These are phyloP conservation scores for Fusarium guadeloupense DNA, from an alignment of 2,329 filamentous ascomycete genomes.

Conservation along the genomic window DNA sequence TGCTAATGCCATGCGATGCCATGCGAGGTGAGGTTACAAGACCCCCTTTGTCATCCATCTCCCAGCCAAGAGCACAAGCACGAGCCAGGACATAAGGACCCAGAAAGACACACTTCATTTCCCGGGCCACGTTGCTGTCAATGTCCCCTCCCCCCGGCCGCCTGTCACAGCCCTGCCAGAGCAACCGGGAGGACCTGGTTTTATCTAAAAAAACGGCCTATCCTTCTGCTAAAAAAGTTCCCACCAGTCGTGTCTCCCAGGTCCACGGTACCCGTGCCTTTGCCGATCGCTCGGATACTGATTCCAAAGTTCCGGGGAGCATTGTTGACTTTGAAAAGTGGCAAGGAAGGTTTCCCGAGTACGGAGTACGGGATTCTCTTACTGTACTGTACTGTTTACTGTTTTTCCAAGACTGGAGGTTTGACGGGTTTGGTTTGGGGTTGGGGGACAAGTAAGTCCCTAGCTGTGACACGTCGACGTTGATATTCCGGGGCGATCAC, in stretches of 20 bases:
- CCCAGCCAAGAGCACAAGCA: constrained; percentile 33
- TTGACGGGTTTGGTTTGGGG: constrained; percentile 36
- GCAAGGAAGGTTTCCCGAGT: constrained; percentile 29
- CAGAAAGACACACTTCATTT: constrained; percentile 19
- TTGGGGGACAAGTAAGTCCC: constrained; percentile 12
- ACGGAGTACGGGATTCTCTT: constrained; percentile 1
- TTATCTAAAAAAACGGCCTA: constrained; percentile 9
- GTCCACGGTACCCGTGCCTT: constrained; percentile 36
- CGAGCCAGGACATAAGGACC: constrained; percentile 33
- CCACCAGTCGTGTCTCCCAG: constrained; percentile 34
- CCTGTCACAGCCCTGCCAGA: constrained; percentile 38
- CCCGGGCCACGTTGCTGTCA: constrained; percentile 31
- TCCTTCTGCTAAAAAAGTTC: constrained; percentile 19
- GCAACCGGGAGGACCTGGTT: constrained; percentile 31
- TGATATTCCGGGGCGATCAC: constrained; percentile 11
- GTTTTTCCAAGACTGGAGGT: constrained; percentile 22
- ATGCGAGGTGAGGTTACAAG: neutral
- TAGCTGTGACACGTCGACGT: constrained; percentile 26
- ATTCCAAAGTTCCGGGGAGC: constrained; percentile 33
- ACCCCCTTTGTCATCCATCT: constrained; percentile 27
- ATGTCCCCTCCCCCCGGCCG: constrained; percentile 10
- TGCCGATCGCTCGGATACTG: constrained; percentile 42
- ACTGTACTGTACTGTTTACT: neutral
- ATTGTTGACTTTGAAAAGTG: constrained; percentile 24
- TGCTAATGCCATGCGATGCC: too few relatives aligned